Evolutionary conservation across 1,139 yeast species (phyloP).

Genomic region (Pichia inconspicua): DNA sequence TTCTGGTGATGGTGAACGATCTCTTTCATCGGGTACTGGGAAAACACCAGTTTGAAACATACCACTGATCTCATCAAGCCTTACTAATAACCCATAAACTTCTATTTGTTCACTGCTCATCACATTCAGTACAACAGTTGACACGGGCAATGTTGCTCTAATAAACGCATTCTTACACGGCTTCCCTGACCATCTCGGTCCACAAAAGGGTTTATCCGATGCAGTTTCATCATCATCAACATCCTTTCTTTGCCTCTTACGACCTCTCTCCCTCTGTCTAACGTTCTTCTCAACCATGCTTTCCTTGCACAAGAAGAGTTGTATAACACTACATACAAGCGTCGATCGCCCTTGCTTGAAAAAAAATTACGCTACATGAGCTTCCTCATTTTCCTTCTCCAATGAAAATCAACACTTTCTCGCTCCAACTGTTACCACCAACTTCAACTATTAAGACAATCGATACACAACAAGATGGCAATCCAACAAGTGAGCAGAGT

Average conservation of each 20-base stretch:
- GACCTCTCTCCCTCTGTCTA: slow-evolving; percentile 2
- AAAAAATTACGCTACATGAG: neutral
- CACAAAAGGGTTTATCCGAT: neutral
- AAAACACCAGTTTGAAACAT: slow-evolving; percentile 44
- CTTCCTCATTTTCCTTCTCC: neutral
- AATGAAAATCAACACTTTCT: neutral
- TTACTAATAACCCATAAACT: slow-evolving; percentile 64
- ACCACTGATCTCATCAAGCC: slow-evolving; percentile 75
- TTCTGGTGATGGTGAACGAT: slow-evolving; percentile 81
- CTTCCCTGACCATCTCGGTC: slow-evolving; percentile 35
- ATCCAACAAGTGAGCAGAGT: slow-evolving; percentile 29
- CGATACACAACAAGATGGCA: slow-evolving; percentile 20
- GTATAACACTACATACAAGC: neutral
- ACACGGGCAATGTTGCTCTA: slow-evolving; percentile 32
- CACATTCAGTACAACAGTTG: slow-evolving; percentile 27
- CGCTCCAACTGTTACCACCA: neutral
- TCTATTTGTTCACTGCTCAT: slow-evolving; percentile 81
- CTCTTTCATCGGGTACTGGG: slow-evolving; percentile 25
- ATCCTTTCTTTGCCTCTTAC: neutral
- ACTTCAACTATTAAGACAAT: neutral
- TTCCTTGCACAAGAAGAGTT: neutral
- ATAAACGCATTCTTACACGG: slow-evolving; percentile 30
- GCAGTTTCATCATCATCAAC: neutral
- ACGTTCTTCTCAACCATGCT: neutral
- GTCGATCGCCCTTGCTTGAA: neutral